Evolutionary conservation across 495 filamentous ascomycete genomes (phyloP).

Genomic region (Cairneyella variabilis): DNA sequence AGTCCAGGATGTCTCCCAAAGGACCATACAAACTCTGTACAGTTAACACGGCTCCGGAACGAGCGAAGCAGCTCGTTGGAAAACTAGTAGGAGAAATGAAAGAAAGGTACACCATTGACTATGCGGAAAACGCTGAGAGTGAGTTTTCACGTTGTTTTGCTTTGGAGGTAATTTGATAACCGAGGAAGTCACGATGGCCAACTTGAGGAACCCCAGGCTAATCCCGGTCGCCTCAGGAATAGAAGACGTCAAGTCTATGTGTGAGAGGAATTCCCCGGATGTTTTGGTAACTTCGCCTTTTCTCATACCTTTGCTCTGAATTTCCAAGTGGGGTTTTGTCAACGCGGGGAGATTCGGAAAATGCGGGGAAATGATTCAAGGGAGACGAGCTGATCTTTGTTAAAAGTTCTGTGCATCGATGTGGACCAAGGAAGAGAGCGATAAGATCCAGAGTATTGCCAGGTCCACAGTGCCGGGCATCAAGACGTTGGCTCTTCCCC

Average conservation of each 20-base stretch:
- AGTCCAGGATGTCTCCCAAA: conserved; percentile 32
- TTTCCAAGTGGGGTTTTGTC: background rate
- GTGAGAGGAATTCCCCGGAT: conserved; percentile 45
- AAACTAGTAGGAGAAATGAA: conserved; percentile 53
- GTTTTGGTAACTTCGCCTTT: conserved; percentile 32
- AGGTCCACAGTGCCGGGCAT: conserved; percentile 45
- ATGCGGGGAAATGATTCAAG: background rate
- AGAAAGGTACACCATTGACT: conserved; percentile 55
- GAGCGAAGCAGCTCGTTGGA: conserved; percentile 58
- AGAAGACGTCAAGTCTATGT: conserved; percentile 47
- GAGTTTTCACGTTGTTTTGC: no score
- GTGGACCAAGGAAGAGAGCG: conserved; percentile 59
- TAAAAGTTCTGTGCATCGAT: conserved; percentile 58
- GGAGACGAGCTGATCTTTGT: background rate
- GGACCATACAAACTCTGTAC: conserved; percentile 61
- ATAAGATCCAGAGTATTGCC: conserved; percentile 52
- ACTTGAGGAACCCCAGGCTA: no score
- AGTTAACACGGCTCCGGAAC: conserved; percentile 65
- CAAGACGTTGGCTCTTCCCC: conserved; percentile 54
- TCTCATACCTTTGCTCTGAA: background rate
- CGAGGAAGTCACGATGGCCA: no score
- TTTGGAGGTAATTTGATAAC: no score
- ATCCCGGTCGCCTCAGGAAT: conserved; percentile 34
- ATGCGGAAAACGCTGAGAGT: conserved; percentile 57
- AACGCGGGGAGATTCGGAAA: no score